Evolutionary conservation across 805 yeast species (phyloP).

Genomic region (Ogataea nonfermentans): DNA sequence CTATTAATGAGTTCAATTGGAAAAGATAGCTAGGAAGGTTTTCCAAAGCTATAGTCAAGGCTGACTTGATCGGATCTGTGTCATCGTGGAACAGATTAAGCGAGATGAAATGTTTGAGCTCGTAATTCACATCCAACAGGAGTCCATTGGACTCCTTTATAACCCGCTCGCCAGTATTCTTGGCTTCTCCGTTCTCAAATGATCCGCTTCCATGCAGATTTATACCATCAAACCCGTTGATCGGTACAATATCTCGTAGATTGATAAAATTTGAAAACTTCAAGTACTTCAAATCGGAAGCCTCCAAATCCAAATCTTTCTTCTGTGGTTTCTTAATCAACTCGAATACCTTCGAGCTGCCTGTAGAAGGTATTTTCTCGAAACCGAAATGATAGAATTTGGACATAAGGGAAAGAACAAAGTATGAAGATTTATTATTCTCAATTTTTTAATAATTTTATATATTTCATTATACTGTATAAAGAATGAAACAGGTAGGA

Average conservation of each 20-base stretch:
- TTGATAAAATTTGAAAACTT: conserved; percentile 15
- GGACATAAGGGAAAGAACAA: not conserved
- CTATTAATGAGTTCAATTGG: conserved; percentile 19
- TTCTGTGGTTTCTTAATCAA: conserved; percentile 2
- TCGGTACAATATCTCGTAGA: conserved; percentile 17
- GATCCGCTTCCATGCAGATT: conserved; percentile 2
- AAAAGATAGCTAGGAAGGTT: conserved; percentile 21
- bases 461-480: not conserved
- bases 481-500: conserved; percentile 4
- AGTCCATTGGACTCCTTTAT: not conserved
- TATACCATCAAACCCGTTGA: conserved; percentile 12
- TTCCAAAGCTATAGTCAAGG: conserved; percentile 18
- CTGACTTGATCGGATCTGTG: not conserved
- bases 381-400: conserved; percentile 19
- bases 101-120: conserved; percentile 11
- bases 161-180: not conserved
- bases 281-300: conserved; percentile 4
- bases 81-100: conserved; percentile 9
- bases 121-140: conserved; percentile 4
- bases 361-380: conserved; percentile 8
- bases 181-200: not conserved
- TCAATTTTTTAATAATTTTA: not conserved
- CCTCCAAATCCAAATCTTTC: not conserved
- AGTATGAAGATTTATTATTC: not conserved
- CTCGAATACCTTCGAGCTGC: conserved; percentile 9